Evolutionary conservation across 2,329 filamentous ascomycete species (phyloP), one percentile per base, ranked within the genome.

Genomic region (Clonostachys sp.): DNA sequence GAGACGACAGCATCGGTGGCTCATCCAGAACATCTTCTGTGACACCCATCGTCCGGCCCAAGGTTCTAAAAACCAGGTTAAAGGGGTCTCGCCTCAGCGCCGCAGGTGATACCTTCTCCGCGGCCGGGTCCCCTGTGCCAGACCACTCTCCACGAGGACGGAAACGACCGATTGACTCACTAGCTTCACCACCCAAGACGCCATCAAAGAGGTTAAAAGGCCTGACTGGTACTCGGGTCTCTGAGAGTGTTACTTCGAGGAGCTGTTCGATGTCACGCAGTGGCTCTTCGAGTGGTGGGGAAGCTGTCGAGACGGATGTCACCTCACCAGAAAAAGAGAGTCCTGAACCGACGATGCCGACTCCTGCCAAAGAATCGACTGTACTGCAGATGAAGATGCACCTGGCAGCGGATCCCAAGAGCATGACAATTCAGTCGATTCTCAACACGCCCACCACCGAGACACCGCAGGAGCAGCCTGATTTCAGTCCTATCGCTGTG

Each of bases 21-120:
- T 70, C 70, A 6, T 84, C 81, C 16, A 69, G 81, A 50, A 80
- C 78, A 5, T 73, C 80, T 3, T 84, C 81, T 0, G 72, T 77
- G 24, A 78, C 74, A 0, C 80, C 80, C 2, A 74, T 78, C 30
- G 73, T 81, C 33, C 71, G 78, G 12, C 77, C 77, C 2, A 72
- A 72, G 13, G 62, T 82, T 18, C 62, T 62, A 24, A 78, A 73
- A 56, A 55, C 59, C 6, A 52, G 62, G 46, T 57, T 63, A 5
- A 67, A 68, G 40, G 35, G 33, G 17, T 59, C 60, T 5, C 53
- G 64, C 18, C 58, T 67, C 5, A 56, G 55, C 12, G 62, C 62
- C 16, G 63, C 61, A 0, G 59, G 64, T 12, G 62, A 65, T 13
- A 61, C 63, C 8, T 68, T 64, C 5, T 65, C 66, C 3, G 55